Evolutionary conservation across 2,329 filamentous ascomycete species (phyloP), one percentile per base, ranked within the genome.

Genomic region (Claviceps maximensis): DNA sequence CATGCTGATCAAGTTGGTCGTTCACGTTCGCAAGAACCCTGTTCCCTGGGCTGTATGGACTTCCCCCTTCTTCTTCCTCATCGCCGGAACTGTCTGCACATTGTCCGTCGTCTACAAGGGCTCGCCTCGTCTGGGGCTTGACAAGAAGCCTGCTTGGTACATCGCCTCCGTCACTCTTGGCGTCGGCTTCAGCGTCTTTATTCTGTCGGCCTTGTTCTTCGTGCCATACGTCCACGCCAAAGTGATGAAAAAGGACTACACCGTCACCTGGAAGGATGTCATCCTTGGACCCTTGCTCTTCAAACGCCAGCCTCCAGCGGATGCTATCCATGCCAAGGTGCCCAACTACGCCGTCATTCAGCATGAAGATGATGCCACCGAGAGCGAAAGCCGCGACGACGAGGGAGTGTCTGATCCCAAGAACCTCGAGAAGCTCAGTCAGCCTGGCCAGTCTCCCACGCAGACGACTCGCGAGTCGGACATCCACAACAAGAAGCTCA

Each of bases 61-160:
- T 49, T 82, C 84, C 1, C 86, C 86, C 10, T 80, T 86, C 70
- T 89, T 83, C 72, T 89, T 89, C 76, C 79, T 89, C 53, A 78
- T 89, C 55, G 84, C 86, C 53, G 83, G 76, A 52, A 87, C 83
- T 55, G 70, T 89, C 60, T 87, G 84, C 70, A 86, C 85, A 0
- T 74, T 90, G 6, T 87, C 83, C 46, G 82, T 89, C 60, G 85
- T 89, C 60, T 89, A 88, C 77, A 89, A 89, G 75, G 86, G 86
- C 38, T 87, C 85, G 7, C 84, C 86, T 27, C 82, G 74, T 55
- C 76, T 87, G 31, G 75, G 76, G 29, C 71, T 87, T 23, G 74
- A 71, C 70, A 79, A 83, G 68, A 85, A 83, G 73, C 82, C 85
- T 1, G 67, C 68, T 8, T 83, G 78, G 76, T 89, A 79, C 62